Evolutionary conservation across 2,329 filamentous ascomycete species (phyloP), one percentile per base, ranked within the genome.

Genomic region (Phialophora chinensis): DNA sequence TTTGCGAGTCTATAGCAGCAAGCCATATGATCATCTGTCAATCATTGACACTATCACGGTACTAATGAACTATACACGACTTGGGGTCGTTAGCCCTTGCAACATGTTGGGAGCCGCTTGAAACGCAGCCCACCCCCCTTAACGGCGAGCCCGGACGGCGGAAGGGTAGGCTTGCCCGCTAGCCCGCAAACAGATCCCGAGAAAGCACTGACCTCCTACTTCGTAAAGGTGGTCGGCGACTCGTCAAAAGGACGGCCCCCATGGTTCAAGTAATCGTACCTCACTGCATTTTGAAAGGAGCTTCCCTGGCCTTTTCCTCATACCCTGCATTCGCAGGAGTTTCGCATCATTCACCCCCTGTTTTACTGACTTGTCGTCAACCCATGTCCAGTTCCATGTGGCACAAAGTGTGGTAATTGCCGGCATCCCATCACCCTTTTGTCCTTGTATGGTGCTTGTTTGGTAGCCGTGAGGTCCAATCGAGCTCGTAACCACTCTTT

Each of bases 181-280:
- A 53, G 49, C 17, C 49, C 49, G 27, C 49, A 53, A 53, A n/a
- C 23, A 14, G 20, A 10, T n/a, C 49, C 11, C 20, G 49, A 23
- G 7, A 53, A 53, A 2, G 23, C 5, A 27, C 49, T 53, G 8
- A 56, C 25, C 25, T 33, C 29, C 44, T 38, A 5, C 31, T 44
- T 60, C 57, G 57, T 60, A 60, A 60, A 60, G 17, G 17, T 29
- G 29, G 47, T 60, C 38, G 42, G 17, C 57, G 57, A 60, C 57
- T 50, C 29, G 57, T 50, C 57, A 60, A 60, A 60, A 60, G 57
- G 57, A 60, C 57, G 29, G 49, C 27, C 49, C 49, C 38, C 38
- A 44, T 44, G 7, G 17, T 20, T 42, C 4, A 42, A 42, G 38
- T 14, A 42, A 14, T 14, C 38, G 8, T 42, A 14, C 38, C 17